These are phyloP conservation scores for Mesotaenium endlicherianum DNA, from an alignment of 139 green algal species.

Conservation along the genomic window DNA sequence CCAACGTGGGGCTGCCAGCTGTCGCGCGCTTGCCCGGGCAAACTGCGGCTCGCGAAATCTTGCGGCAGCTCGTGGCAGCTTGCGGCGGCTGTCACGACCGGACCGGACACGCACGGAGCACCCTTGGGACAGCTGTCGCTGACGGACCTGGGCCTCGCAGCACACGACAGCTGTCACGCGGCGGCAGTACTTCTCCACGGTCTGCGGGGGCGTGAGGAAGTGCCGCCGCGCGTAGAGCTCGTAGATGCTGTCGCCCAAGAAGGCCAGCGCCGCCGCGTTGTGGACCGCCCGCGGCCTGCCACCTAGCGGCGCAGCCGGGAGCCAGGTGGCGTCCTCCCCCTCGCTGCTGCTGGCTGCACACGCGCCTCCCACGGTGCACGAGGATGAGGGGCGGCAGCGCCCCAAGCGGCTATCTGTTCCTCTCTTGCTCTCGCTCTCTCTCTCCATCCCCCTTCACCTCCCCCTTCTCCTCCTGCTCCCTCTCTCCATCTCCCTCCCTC, in stretches of 20 bases:
- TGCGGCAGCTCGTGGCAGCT: background rate
- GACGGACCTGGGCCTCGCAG: conserved; percentile 66
- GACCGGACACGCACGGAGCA: too few relatives aligned
- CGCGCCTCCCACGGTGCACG: background rate
- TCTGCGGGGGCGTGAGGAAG: conserved; percentile 57
- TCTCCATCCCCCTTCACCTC: background rate
- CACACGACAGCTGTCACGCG: conserved; percentile 55
- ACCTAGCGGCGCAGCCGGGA: conserved; percentile 13
- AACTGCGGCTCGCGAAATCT: background rate
- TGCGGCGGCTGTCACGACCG: background rate
- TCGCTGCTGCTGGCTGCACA: background rate
- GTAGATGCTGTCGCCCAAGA: conserved; percentile 64
- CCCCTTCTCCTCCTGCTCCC: background rate
- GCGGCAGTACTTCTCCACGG: conserved; percentile 53
- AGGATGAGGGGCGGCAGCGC: background rate
- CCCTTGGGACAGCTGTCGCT: background rate
- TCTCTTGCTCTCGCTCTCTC: background rate
- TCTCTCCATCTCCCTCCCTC: background rate
- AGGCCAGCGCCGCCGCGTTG: conserved; percentile 61
- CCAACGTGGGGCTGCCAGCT: background rate
- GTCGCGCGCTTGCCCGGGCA: background rate
- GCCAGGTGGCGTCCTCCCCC: conserved; percentile 13
- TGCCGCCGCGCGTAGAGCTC: conserved; percentile 64
- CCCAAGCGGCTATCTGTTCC: background rate
- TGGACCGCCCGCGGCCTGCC: conserved; percentile 7